Conservation (phyloP, 306 rosid species). For the Casuarina glauca region DNA sequence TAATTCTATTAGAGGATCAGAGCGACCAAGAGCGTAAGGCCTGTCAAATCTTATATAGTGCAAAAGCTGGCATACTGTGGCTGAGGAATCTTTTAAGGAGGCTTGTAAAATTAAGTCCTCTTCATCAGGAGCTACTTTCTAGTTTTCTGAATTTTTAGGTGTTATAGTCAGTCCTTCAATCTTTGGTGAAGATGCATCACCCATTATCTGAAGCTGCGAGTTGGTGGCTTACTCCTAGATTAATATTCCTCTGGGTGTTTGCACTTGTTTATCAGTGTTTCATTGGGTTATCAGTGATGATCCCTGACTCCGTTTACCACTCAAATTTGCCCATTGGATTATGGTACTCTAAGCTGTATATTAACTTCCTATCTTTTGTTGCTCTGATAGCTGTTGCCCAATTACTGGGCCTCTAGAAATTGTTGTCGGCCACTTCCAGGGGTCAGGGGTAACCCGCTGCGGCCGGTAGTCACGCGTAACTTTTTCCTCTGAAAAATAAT, state of each 20-base stretch:
- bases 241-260: too few relatives aligned
- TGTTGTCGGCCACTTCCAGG: too few relatives aligned
- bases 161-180: neutral
- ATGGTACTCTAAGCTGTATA: slow-evolving; percentile 15
- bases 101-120: neutral
- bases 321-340: neutral
- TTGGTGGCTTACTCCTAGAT: neutral
- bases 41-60: neutral
- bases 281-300: neutral
- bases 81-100: neutral
- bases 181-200: neutral
- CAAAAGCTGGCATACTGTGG: neutral
- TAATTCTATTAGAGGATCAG: neutral
- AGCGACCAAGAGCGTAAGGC: neutral
- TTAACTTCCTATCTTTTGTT: slow-evolving; percentile 12
- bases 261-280: neutral
- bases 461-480: too few relatives aligned
- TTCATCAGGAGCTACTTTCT: neutral
- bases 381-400: slow-evolving; percentile 12
- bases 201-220: neutral
- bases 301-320: neutral
- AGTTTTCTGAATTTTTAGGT: neutral
- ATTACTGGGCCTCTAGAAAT: neutral
- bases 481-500: too few relatives aligned
- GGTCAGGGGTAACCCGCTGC: too few relatives aligned